Evolutionary conservation across 306 rosid species (phyloP).

Genomic region (Astragalus glycyphyllos): DNA sequence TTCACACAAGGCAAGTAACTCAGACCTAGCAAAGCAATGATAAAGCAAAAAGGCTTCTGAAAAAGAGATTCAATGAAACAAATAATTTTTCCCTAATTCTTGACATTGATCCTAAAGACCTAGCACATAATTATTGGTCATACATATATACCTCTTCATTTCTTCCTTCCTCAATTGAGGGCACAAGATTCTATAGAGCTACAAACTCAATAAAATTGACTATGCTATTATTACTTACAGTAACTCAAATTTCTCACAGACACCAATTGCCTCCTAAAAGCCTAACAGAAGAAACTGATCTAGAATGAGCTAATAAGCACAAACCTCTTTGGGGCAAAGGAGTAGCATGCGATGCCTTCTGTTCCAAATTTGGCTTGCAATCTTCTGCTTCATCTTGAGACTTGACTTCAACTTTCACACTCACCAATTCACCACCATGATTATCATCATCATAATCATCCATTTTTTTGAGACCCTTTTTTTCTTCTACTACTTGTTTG

Average conservation of each 20-base stretch:
- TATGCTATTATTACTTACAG: neutral
- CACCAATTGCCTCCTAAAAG: conserved; percentile 23
- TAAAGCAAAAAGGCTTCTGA: conserved; percentile 24
- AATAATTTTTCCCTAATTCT: conserved; percentile 15
- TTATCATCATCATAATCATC: neutral
- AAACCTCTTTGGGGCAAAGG: conserved; percentile 61
- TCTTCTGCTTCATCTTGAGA: conserved; percentile 37
- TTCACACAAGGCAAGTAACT: neutral
- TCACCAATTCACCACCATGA: neutral
- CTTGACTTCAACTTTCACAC: conserved; percentile 15
- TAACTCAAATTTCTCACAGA: neutral
- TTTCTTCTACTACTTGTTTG: conserved; percentile 38
- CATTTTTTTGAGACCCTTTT: conserved; percentile 41
- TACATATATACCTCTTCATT: neutral
- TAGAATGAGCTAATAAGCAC: conserved; percentile 36
- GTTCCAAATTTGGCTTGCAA: conserved; percentile 22
- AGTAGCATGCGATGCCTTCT: conserved; percentile 33
- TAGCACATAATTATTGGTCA: neutral
- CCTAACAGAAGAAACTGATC: conserved; percentile 26
- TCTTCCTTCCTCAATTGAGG: neutral
- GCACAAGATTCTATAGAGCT: conserved; percentile 9
- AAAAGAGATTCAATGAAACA: conserved; percentile 26
- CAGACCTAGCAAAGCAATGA: neutral
- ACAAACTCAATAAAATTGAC: neutral
- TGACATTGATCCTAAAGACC: neutral